A percentile compares a stretch with the other conserved stretches of the same genome.
These are phyloP conservation scores for Oryza meyeriana DNA, from an alignment of 176 grass and related monocot species.

Conservation along the genomic window DNA sequence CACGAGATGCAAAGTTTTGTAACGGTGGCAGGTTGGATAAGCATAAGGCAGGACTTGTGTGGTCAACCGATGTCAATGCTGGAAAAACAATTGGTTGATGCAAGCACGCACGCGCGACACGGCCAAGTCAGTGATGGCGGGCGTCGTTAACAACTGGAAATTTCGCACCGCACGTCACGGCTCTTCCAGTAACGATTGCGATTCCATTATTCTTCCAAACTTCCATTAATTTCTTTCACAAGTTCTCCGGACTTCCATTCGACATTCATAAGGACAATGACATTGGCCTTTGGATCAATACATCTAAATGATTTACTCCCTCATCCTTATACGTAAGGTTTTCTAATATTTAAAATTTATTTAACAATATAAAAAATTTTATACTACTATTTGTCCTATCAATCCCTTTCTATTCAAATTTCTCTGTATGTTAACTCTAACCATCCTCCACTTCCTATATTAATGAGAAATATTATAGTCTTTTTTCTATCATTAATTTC, in stretches of 20 bases:
- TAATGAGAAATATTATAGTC: too few relatives aligned
- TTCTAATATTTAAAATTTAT: too few relatives aligned
- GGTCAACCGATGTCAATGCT: constrained; percentile 18
- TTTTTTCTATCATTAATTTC: too few relatives aligned
- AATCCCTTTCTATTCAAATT: too few relatives aligned
- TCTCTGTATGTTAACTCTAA: too few relatives aligned
- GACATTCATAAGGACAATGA: neutral
- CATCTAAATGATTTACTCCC: too few relatives aligned
- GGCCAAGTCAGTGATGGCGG: neutral
- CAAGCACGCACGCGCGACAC: neutral
- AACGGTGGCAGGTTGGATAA: neutral
- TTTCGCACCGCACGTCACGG: neutral
- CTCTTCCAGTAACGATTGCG: neutral
- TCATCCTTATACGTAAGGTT: too few relatives aligned
- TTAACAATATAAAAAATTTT: too few relatives aligned
- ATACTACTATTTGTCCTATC: too few relatives aligned
- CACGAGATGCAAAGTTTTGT: neutral
- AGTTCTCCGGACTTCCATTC: neutral
- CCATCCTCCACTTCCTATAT: too few relatives aligned
- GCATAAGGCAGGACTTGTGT: neutral
- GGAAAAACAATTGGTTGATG: neutral
- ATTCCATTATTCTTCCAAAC: neutral
- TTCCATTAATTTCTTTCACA: neutral
- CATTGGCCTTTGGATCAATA: too few relatives aligned
- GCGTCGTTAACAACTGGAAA: neutral